A percentile compares a stretch with the other conserved stretches of the same genome.
phyloP scores from a whole-genome alignment of 169 alveolate genomes.

The Plasmodium relictum region DNA sequence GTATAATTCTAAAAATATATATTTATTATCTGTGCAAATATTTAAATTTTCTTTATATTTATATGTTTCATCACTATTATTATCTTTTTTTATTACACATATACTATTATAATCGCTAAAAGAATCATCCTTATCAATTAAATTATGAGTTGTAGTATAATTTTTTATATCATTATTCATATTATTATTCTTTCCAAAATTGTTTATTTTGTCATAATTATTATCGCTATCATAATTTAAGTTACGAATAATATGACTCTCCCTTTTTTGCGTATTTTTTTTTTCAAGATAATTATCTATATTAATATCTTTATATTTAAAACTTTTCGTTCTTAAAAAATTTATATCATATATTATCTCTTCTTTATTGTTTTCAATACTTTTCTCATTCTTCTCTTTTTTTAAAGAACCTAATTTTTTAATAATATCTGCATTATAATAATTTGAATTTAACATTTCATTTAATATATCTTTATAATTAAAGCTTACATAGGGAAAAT shows the following conservation, averaged over 20 bases:
- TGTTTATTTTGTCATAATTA: too few relatives aligned
- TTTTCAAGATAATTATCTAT: conserved; percentile 28
- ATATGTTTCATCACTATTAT: background rate
- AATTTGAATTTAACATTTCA: conserved; percentile 18
- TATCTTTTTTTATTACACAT: background rate
- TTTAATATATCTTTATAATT: conserved; percentile 5
- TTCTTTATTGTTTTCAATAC: background rate
- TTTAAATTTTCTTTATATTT: conserved; percentile 25
- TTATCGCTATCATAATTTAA: too few relatives aligned
- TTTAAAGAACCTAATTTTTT: background rate
- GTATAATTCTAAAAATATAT: conserved; percentile 48
- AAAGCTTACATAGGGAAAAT: conserved; percentile 64
- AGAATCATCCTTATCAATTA: background rate
- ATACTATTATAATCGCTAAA: background rate
- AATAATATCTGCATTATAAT: conserved; percentile 11
- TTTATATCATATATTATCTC: background rate
- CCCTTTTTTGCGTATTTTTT: background rate
- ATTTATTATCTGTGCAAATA: conserved; percentile 59
- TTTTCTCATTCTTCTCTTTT: background rate
- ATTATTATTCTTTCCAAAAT: too few relatives aligned
- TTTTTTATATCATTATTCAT: background rate
- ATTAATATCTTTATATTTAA: conserved; percentile 13
- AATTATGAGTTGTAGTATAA: background rate
- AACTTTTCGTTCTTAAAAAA: background rate
- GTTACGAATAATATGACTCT: background rate